Base-by-base conservation (phyloP, 164 flowering plant species). In the Stephania japonica region DNA sequence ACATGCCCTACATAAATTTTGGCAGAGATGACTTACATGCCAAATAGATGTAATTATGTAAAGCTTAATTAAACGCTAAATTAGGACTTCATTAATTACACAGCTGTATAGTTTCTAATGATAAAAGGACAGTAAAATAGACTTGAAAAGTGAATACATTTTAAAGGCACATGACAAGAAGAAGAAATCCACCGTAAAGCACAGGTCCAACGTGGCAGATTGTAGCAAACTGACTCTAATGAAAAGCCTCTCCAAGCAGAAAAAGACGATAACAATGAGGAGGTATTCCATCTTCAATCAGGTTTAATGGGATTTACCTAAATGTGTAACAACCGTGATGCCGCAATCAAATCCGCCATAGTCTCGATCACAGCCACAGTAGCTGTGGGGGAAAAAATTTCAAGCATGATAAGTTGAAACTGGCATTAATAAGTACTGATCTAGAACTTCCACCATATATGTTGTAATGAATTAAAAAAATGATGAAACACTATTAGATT, bases 331-430 rank as follows among this genome's bases (percentile, higher is more conserved):
- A 21, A 95, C 79, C 76, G 89, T 92, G 70, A 85, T 73, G 78
- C 93, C 83, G 79, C 99, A 95, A 76, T 95, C 99, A 82, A 95
- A 87, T 75, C 99, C 99, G 74, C 99, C 99, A 85, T 91, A 94
- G 73, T 80, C 78, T 61, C 91, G 85, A 75, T 90, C 98, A 87
- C 99, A 95, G 24, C 77, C 49, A 73, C 99, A 95, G 78, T 76
- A 95, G 83, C 99, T 92, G 92, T 69, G 67, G 67, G 70, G 16
- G 21, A 76, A 75, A 64, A 5, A n/a, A 5, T 27, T 19, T 11
- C 9, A 66, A 44, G 19, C 42, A 68, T 42, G 21, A 18, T 26
- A 49, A 59, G 42, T 12, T 16, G 65, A 44, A n/a, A 12, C 64
- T 18, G 56, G 56, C 25, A 50, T 19, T 2, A 62, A 63, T 12